Evolutionary conservation across 305 asterid genomes (phyloP).

Genomic region (Galium porrigens): DNA sequence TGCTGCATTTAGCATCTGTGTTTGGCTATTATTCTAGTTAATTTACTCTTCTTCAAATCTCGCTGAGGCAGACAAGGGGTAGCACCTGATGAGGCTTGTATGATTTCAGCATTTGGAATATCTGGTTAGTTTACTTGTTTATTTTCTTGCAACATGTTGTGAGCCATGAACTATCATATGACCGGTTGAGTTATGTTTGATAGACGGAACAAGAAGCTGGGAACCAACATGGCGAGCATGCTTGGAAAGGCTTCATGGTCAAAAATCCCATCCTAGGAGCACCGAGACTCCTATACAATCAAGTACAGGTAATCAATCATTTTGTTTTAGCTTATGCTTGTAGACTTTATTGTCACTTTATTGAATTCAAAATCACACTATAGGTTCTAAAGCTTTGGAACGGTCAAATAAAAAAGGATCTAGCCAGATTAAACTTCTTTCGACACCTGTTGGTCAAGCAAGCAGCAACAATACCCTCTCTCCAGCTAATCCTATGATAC

Average conservation of each 20-base stretch:
- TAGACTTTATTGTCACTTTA: slow-evolving; percentile 15
- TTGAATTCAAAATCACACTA: slow-evolving; percentile 19
- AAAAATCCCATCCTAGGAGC: slow-evolving; percentile 38
- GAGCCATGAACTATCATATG: background rate
- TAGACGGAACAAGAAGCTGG: slow-evolving; percentile 91
- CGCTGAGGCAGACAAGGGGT: slow-evolving; percentile 66
- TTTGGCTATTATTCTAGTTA: background rate
- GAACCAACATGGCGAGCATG: slow-evolving; percentile 83
- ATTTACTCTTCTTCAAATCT: background rate
- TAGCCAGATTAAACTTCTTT: slow-evolving; percentile 21
- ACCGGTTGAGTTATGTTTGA: slow-evolving; percentile 3
- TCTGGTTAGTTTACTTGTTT: slow-evolving; percentile 29
- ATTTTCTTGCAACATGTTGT: slow-evolving; percentile 2
- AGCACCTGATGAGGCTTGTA: slow-evolving; percentile 90
- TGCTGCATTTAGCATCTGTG: background rate
- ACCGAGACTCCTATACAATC: slow-evolving; percentile 47
- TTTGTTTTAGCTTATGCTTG: slow-evolving; percentile 11
- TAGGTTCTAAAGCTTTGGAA: slow-evolving; percentile 54
- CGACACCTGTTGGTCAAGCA: slow-evolving; percentile 14
- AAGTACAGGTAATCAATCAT: slow-evolving; percentile 42
- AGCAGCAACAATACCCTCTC: slow-evolving; percentile 19
- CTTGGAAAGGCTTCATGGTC: slow-evolving; percentile 49
- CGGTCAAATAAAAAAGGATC: slow-evolving; percentile 35
- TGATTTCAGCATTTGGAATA: slow-evolving; percentile 85
- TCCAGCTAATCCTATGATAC: slow-evolving; percentile 23